Percentiles rank a stretch among this genome's conserved stretches.
Evolutionary conservation across 139 green algal species (phyloP).

Genomic region (Gonium pectorale): DNA sequence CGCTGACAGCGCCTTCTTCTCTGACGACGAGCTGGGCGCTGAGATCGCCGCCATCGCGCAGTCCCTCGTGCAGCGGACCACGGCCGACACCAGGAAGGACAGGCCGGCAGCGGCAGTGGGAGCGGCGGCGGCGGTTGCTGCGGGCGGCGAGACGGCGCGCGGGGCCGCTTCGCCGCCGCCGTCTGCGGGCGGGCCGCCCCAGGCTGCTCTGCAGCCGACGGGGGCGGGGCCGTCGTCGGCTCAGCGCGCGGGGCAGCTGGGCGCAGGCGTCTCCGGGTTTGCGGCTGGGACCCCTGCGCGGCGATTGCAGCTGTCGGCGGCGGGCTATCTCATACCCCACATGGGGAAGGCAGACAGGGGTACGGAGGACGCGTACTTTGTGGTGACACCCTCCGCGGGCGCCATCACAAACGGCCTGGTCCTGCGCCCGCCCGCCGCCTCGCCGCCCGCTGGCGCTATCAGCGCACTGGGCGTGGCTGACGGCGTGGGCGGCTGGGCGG

Average conservation of each 20-base stretch:
- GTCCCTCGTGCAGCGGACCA: conserved; percentile 35
- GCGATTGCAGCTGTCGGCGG: conserved; percentile 31
- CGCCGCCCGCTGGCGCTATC: background rate
- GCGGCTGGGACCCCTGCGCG: background rate
- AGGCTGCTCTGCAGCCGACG: too few species aligned
- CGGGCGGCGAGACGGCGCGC: background rate
- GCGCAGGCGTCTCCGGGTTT: background rate
- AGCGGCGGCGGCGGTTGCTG: background rate
- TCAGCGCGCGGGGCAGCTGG: background rate
- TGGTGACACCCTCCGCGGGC: background rate
- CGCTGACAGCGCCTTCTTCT: background rate
- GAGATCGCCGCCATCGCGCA: conserved; percentile 51
- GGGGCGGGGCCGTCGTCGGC: too few species aligned
- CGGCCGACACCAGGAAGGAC: background rate
- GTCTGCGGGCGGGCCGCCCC: too few species aligned
- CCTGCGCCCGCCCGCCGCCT: too few species aligned
- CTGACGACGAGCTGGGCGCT: conserved; percentile 20
- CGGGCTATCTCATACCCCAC: conserved; percentile 41
- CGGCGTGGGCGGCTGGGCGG: conserved; percentile 89
- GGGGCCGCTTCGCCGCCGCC: background rate
- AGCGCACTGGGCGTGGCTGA: conserved; percentile 86
- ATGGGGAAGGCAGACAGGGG: conserved; percentile 35
- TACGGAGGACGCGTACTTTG: conserved; percentile 33
- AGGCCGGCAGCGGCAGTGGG: background rate
- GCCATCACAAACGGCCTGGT: background rate